Evolutionary conservation across 306 rosid genomes (phyloP).

Genomic region (Lathyrus sativus): DNA sequence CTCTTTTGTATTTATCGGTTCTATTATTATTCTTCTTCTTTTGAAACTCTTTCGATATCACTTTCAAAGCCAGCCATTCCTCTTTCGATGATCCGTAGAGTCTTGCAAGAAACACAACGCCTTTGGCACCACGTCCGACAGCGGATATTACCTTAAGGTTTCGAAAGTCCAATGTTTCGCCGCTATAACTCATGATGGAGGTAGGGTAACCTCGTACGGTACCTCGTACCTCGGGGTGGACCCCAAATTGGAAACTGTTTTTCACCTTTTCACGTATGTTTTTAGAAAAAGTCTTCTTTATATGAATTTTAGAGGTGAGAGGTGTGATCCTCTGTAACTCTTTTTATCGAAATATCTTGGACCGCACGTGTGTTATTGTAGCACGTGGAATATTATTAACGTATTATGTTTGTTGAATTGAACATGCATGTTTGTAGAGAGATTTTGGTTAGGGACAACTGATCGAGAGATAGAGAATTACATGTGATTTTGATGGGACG

Average conservation of each 20-base stretch:
- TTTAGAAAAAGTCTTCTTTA: background rate
- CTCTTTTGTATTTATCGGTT: constrained; percentile 49
- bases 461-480: background rate
- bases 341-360: background rate
- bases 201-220: background rate
- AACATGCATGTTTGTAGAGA: background rate
- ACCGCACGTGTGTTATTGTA: background rate
- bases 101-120: constrained; percentile 73
- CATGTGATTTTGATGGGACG: background rate
- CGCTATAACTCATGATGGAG: constrained; percentile 43
- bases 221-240: background rate
- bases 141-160: constrained; percentile 59
- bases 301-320: background rate
- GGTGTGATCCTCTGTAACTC: background rate
- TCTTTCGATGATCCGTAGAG: constrained; percentile 10
- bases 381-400: background rate
- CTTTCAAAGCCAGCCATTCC: constrained; percentile 69
- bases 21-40: constrained; percentile 41
- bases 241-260: background rate
- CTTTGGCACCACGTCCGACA: constrained; percentile 96
- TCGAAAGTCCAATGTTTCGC: constrained; percentile 42
- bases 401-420: background rate
- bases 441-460: background rate
- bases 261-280: background rate
- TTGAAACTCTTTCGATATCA: constrained; percentile 63